A percentile compares a stretch with the other conserved stretches of the same genome.
Evolutionary conservation across 192 early-diverging fungal species (phyloP).

Genomic region (Funneliformis mosseae): DNA sequence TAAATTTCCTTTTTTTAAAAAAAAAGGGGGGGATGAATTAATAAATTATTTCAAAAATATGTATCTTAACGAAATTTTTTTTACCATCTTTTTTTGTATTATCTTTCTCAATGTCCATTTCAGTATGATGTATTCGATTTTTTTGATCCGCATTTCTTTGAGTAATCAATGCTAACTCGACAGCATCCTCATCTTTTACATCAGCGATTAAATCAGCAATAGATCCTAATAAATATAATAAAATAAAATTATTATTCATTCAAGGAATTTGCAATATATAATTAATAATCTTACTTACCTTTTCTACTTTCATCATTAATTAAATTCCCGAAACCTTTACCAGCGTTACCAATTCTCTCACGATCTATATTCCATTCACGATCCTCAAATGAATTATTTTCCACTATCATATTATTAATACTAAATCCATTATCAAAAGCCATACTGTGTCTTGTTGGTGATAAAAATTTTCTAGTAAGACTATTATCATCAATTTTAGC

Average conservation of each 20-base stretch:
- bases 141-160: slow-evolving; percentile 16
- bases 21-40: neutral
- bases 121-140: neutral
- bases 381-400: slow-evolving; percentile 13
- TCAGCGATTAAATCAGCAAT: slow-evolving; percentile 19
- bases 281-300: neutral
- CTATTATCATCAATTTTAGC: neutral
- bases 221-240: neutral
- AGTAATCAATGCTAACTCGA: slow-evolving; percentile 9
- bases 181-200: slow-evolving; percentile 30
- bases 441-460: neutral
- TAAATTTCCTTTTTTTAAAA: neutral
- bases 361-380: slow-evolving; percentile 23
- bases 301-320: slow-evolving; percentile 17
- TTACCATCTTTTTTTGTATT: neutral
- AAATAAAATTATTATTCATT: neutral
- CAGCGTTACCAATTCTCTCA: slow-evolving; percentile 25
- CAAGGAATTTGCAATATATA: neutral
- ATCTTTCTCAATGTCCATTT: neutral
- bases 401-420: neutral
- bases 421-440: neutral
- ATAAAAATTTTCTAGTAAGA: neutral
- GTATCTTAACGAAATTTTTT: neutral
- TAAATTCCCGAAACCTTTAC: slow-evolving; percentile 22
- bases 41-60: neutral